Evolutionary conservation across 2,329 filamentous ascomycete genomes (phyloP).

Genomic region (Neopestalotiopsis sp.): DNA sequence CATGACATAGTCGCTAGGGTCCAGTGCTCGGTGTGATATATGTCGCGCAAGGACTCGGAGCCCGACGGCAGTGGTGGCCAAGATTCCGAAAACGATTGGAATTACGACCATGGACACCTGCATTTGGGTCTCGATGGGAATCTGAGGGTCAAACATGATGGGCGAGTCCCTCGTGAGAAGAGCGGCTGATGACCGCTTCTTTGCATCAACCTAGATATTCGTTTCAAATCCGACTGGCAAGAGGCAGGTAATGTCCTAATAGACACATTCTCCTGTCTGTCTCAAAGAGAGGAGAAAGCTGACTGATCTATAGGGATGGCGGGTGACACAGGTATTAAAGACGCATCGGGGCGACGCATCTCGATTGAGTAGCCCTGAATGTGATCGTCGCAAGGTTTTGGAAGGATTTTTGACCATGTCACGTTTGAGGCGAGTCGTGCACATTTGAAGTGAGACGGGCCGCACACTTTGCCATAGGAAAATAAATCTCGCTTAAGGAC

Average conservation of each 20-base stretch:
- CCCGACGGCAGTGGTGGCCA: not conserved
- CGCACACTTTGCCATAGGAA: not conserved
- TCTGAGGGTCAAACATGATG: not conserved
- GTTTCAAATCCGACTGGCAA: not conserved
- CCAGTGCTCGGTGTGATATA: not conserved
- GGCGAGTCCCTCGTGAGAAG: not conserved
- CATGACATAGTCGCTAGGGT: slow-evolving; percentile 2
- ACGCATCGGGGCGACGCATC: not conserved
- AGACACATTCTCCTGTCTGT: not conserved
- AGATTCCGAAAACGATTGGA: not conserved
- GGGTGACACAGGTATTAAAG: not conserved
- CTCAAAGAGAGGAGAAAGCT: not conserved
- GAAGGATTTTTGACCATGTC: not conserved
- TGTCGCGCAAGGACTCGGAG: slow-evolving; percentile 2
- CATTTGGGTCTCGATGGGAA: slow-evolving; percentile 1
- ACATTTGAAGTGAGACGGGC: not conserved
- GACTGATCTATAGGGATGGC: not conserved
- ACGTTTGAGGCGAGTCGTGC: not conserved
- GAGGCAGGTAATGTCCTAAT: not conserved
- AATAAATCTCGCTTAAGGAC: not conserved
- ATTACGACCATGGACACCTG: not conserved
- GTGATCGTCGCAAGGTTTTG: not conserved
- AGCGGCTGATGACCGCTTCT: not conserved
- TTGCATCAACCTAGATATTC: not conserved
- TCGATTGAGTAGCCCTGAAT: not conserved